phyloP scores from a whole-genome alignment of 2,329 filamentous ascomycete species.

The Fusarium nelsonii region DNA sequence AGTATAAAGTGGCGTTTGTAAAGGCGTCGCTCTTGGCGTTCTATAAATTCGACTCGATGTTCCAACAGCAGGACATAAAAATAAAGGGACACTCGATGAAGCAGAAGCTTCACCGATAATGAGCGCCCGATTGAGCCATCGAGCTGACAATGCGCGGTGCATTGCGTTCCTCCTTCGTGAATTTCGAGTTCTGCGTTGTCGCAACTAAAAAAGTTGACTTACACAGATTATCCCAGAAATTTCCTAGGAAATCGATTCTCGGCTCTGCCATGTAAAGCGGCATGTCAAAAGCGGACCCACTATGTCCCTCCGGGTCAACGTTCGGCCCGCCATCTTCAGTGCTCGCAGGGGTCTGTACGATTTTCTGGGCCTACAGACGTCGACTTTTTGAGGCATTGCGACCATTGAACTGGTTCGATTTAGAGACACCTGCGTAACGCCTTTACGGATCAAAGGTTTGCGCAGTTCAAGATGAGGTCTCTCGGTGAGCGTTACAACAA shows the following conservation, averaged over 20 bases:
- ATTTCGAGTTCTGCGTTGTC: slow-evolving; percentile 15
- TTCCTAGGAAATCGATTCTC: slow-evolving; percentile 36
- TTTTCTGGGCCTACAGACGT: slow-evolving; percentile 45
- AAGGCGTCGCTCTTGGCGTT: slow-evolving; percentile 19
- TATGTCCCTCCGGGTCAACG: slow-evolving; percentile 45
- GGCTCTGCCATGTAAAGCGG: slow-evolving; percentile 19
- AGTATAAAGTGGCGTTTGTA: slow-evolving; percentile 35
- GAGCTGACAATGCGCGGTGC: slow-evolving; percentile 59
- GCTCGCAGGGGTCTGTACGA: slow-evolving; percentile 42
- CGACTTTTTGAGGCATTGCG: slow-evolving; percentile 48
- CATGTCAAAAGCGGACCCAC: slow-evolving; percentile 25
- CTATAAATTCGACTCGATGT: slow-evolving; percentile 33
- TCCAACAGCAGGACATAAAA: slow-evolving; percentile 61
- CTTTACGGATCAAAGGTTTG: slow-evolving; percentile 35
- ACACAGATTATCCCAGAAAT: slow-evolving; percentile 42
- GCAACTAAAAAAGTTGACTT: slow-evolving; percentile 25
- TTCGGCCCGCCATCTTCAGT: slow-evolving; percentile 46
- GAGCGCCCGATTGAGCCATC: slow-evolving; percentile 59
- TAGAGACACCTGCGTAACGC: slow-evolving; percentile 30
- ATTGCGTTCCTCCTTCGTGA: slow-evolving; percentile 48
- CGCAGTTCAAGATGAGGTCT: slow-evolving; percentile 54
- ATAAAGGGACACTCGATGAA: slow-evolving; percentile 59
- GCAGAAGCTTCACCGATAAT: slow-evolving; percentile 56
- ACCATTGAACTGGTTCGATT: slow-evolving; percentile 28
- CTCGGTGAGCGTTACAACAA: slow-evolving; percentile 78